These are phyloP conservation scores for Phytophthora ohioensis DNA, from an alignment of 352 stramenopile genomes.

Conservation along the genomic window DNA sequence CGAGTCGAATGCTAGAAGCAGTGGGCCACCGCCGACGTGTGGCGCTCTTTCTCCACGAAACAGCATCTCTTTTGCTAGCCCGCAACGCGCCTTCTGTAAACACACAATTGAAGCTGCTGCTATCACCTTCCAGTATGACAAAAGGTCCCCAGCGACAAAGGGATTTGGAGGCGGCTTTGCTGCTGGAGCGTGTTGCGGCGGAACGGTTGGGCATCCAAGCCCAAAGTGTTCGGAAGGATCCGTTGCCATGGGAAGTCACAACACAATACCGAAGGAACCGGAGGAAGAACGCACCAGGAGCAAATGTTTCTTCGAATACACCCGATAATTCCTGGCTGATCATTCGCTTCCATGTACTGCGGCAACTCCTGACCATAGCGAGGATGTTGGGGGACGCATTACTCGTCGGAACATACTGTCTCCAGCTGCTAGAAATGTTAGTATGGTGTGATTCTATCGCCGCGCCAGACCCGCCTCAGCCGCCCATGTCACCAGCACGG, in stretches of 20 bases:
- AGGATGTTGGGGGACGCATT: slow-evolving; percentile 64
- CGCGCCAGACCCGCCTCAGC: slow-evolving; percentile 2
- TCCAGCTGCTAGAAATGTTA: slow-evolving; percentile 74
- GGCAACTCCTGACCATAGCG: slow-evolving; percentile 73
- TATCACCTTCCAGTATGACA: slow-evolving; percentile 36
- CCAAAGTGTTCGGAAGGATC: slow-evolving; percentile 1
- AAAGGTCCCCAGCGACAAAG: slow-evolving; percentile 40
- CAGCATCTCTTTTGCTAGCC: slow-evolving; percentile 52
- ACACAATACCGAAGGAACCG: slow-evolving; percentile 41
- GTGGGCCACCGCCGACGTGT: slow-evolving; percentile 71
- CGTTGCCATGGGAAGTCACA: slow-evolving; percentile 56
- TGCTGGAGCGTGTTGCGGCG: slow-evolving; percentile 64
- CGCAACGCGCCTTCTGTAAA: slow-evolving; percentile 38
- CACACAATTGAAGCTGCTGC: slow-evolving; percentile 20
- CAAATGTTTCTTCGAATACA: slow-evolving; percentile 1
- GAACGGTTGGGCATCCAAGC: slow-evolving; percentile 55
- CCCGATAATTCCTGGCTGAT: slow-evolving; percentile 69
- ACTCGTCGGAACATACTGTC: slow-evolving; percentile 61
- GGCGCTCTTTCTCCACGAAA: slow-evolving; percentile 81
- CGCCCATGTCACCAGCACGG: slow-evolving; percentile 6
- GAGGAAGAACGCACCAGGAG: slow-evolving; percentile 28
- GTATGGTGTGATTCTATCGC: slow-evolving; percentile 65
- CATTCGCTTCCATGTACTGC: slow-evolving; percentile 80
- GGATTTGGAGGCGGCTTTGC: slow-evolving; percentile 67
- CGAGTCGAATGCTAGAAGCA: slow-evolving; percentile 70